Evolutionary conservation across 768 basidiomycete species (phyloP).

Genomic region (Multifurca ochricompacta): DNA sequence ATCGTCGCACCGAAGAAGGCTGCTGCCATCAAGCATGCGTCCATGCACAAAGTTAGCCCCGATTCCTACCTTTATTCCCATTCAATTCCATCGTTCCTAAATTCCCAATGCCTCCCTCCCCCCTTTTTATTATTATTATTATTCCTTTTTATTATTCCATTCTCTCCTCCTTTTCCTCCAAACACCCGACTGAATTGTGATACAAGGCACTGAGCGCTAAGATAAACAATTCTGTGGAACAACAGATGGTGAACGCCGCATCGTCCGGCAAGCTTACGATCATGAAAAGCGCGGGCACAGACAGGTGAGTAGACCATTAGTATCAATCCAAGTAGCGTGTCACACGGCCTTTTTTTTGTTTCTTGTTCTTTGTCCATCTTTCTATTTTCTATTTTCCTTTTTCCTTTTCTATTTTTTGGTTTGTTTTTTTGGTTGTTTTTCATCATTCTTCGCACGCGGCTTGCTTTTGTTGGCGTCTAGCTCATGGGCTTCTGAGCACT

Average conservation of each 20-base stretch:
- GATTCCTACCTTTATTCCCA: background rate
- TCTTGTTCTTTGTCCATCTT: too few species aligned
- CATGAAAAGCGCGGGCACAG: conserved; percentile 63
- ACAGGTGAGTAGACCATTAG: conserved; percentile 27
- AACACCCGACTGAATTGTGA: background rate
- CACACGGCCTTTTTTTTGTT: background rate
- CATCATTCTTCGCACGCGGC: background rate
- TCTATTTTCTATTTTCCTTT: too few species aligned
- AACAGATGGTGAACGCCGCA: conserved; percentile 84
- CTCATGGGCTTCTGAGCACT: too few species aligned
- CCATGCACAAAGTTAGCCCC: conserved; percentile 55
- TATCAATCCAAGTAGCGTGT: too few species aligned
- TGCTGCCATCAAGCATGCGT: conserved; percentile 59
- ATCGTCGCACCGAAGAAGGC: conserved; percentile 79
- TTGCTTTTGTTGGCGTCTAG: background rate
- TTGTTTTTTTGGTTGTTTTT: background rate
- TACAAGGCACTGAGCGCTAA: conserved; percentile 78
- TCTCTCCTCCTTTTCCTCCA: background rate
- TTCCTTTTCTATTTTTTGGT: background rate
- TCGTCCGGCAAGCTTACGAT: conserved; percentile 87
- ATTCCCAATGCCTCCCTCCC: background rate
- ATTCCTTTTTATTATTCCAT: background rate
- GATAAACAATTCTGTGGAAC: conserved; percentile 87
- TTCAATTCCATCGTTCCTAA: background rate
- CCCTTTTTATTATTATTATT: background rate